A percentile compares a stretch with the other conserved stretches of the same genome.
phyloP scores from a whole-genome alignment of 2,329 filamentous ascomycete genomes.

The Fusarium haematococcum region DNA sequence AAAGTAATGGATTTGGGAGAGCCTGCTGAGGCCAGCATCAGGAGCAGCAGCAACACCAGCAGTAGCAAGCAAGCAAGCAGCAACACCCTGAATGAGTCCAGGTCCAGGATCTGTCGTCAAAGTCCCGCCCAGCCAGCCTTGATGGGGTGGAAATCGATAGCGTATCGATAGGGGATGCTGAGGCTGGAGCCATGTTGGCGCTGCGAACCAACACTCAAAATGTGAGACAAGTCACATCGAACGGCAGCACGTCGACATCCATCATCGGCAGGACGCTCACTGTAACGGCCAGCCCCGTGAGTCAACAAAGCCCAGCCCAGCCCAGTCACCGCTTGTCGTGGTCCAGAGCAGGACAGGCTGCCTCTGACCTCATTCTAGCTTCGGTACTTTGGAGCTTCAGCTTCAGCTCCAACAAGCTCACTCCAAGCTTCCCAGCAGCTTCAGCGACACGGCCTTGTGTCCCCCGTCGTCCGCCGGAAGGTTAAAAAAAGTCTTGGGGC shows the following conservation, averaged over 20 bases:
- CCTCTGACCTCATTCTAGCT: slow-evolving; percentile 15
- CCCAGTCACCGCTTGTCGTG: slow-evolving; percentile 29
- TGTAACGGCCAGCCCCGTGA: slow-evolving; percentile 2
- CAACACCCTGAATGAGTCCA: background rate
- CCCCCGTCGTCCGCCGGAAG: slow-evolving; percentile 28
- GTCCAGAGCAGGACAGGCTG: slow-evolving; percentile 22
- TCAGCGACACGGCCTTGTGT: slow-evolving; percentile 21
- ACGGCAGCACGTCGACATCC: background rate
- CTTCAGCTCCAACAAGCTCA: slow-evolving; percentile 6
- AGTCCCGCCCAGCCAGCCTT: slow-evolving; percentile 13
- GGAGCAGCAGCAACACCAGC: background rate
- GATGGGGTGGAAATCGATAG: slow-evolving; percentile 22
- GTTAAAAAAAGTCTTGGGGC: slow-evolving; percentile 30
- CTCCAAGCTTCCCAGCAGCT: slow-evolving; percentile 2
- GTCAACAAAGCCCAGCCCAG: background rate
- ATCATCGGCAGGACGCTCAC: background rate
- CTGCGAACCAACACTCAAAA: slow-evolving; percentile 4
- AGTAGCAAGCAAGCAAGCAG: background rate
- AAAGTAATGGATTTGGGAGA: slow-evolving; percentile 3
- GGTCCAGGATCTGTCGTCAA: slow-evolving; percentile 1
- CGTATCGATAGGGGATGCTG: slow-evolving; percentile 18
- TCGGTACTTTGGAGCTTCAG: slow-evolving; percentile 12
- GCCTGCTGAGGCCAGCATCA: slow-evolving; percentile 11
- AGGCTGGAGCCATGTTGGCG: background rate
- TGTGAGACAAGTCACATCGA: slow-evolving; percentile 6